These are phyloP conservation scores for Rhizoclosmatium sp. DNA, from an alignment of 192 early-diverging fungal genomes.

Conservation along the genomic window DNA sequence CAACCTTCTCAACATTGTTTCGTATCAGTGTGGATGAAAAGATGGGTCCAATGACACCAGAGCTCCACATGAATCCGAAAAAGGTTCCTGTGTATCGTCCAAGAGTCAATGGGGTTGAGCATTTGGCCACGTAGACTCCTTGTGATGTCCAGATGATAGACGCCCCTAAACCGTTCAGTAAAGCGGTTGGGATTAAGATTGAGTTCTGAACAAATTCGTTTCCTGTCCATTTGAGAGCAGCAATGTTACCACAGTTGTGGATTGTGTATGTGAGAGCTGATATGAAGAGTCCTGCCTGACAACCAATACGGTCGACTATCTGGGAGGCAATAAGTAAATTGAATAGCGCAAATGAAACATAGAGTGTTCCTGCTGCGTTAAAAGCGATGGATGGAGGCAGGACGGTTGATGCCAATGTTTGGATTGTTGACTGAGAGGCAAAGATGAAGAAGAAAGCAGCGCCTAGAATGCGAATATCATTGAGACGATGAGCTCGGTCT, in stretches of 20 bases:
- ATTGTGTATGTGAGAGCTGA: slow-evolving; percentile 23
- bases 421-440: slow-evolving; percentile 11
- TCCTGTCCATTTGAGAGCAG: slow-evolving; percentile 5
- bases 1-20: slow-evolving; percentile 23
- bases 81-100: slow-evolving; percentile 37
- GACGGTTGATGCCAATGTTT: slow-evolving; percentile 25
- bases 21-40: slow-evolving; percentile 25
- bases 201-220: slow-evolving; percentile 7
- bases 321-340: slow-evolving; percentile 32
- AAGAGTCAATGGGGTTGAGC: slow-evolving; percentile 20
- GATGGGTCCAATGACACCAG: slow-evolving; percentile 31
- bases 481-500: background rate
- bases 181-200: slow-evolving; percentile 27
- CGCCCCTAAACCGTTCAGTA: slow-evolving; percentile 35
- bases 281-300: slow-evolving; percentile 12
- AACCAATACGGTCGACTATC: slow-evolving; percentile 30
- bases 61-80: slow-evolving; percentile 30
- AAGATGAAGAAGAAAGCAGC: slow-evolving; percentile 31
- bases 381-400: slow-evolving; percentile 24
- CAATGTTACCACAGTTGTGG: slow-evolving; percentile 15
- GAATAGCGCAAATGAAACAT: slow-evolving; percentile 33
- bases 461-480: slow-evolving; percentile 27
- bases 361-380: slow-evolving; percentile 15
- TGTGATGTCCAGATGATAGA: slow-evolving; percentile 23
- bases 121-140: slow-evolving; percentile 32